Evolutionary conservation across 1,284 basidiomycete genomes (phyloP), one percentile per base, ranked within the genome.

Genomic region (Cerioporus squamosus): DNA sequence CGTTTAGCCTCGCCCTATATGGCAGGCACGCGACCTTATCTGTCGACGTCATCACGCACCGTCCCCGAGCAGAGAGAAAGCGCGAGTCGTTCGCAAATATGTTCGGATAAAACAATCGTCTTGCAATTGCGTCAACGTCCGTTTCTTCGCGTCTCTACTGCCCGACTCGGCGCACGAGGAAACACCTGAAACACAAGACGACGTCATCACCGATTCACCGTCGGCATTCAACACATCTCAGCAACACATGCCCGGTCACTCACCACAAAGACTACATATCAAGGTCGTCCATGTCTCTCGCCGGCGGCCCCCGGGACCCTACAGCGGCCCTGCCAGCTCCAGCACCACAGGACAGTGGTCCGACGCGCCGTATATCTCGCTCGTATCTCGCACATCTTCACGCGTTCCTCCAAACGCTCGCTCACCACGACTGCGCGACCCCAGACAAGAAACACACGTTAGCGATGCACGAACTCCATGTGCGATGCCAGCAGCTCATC

Each of bases 331-430:
- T 12, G 63, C 79, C 46, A 92, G 80, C 68, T 93, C 91, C 74
- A 93, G 71, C n/a, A 88, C 83, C 26, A 94, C 73, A 9, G 93
- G 92, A 67, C 90, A 85, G 70, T 93, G 93, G 68, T 94, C 93
- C 47, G 91, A 93, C 44, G 91, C 90, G 3, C 93, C 93, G 60
- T 91, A 94, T 57, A 94, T 90, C 66, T 93, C 91, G 67, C 84
- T 83, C 93, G 80, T 58, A 94, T 94, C 70, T 93, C 91, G 68
- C 90, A 93, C 79, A 84, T 82, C 75, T 85, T 85, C 45, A 88
- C 88, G 42, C 79, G 79, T 23, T 84, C 79, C 20, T 75, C 74
- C 44, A 93, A 75, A 31, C 88, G 81, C 69, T 91, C 82, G 72
- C 90, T 92, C 55, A 89, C 60, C 12, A 93, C 85, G 68, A 90